Evolutionary conservation across 2,329 filamentous ascomycete genomes (phyloP).

Genomic region (Alternaria triticimaculans): DNA sequence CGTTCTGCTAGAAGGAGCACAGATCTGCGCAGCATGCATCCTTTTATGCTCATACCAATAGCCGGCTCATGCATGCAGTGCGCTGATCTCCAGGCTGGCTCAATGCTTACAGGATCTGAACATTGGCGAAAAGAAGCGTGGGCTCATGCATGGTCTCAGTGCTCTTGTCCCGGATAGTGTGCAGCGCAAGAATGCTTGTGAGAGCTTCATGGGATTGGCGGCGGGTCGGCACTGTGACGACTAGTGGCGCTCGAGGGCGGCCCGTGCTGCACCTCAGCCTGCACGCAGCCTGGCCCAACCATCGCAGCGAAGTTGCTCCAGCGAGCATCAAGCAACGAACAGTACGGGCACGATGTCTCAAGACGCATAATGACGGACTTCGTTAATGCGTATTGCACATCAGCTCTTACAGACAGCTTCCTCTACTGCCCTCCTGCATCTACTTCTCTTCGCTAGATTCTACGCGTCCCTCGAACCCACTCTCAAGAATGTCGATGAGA

Average conservation of each 20-base stretch:
- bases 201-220: background rate
- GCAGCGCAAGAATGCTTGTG: background rate
- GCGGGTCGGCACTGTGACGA: background rate
- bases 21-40: no score
- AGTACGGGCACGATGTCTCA: background rate
- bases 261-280: background rate
- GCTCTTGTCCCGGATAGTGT: background rate
- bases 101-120: background rate
- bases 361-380: background rate
- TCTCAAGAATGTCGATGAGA: slow-evolving; percentile 74
- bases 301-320: background rate
- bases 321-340: background rate
- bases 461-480: slow-evolving; percentile 68
- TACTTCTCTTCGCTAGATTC: slow-evolving; percentile 35
- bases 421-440: slow-evolving; percentile 33
- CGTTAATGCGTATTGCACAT: background rate
- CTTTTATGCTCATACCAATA: no score
- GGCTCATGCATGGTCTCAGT: background rate
- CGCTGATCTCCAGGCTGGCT: no score
- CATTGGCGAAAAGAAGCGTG: background rate
- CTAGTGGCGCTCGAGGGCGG: background rate
- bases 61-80: no score
- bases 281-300: background rate
- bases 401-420: slow-evolving; percentile 10
- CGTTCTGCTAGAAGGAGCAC: no score